Conservation (phyloP, 2,329 filamentous ascomycete species). For the Trichoderma asperellum region DNA sequence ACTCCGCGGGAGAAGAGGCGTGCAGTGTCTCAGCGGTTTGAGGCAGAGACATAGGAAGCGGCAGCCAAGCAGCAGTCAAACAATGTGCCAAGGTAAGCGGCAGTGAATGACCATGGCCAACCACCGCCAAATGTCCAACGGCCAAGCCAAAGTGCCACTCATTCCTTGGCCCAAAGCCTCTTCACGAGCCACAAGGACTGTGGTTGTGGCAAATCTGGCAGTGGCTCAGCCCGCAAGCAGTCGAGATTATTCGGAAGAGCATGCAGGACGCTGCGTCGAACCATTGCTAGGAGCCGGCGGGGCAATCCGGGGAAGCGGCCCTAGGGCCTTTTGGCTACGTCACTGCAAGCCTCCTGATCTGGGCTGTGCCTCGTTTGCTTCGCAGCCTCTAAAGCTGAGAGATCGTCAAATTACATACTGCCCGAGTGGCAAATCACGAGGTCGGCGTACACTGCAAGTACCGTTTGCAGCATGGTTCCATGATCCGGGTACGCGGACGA, state of each 20-base stretch:
- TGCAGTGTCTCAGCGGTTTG: not conserved
- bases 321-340: constrained; percentile 4
- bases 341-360: constrained; percentile 8
- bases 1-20: not conserved
- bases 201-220: constrained; percentile 3
- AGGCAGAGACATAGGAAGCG: not conserved
- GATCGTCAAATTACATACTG: not conserved
- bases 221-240: constrained; percentile 4
- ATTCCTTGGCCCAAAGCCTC: not conserved
- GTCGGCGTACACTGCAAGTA: not conserved
- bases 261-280: not conserved
- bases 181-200: not conserved
- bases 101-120: constrained; percentile 2
- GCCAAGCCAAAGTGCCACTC: not conserved
- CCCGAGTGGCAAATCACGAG: not conserved
- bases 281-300: constrained; percentile 1
- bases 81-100: not conserved
- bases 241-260: constrained; percentile 15
- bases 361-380: not conserved
- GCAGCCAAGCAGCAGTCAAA: not conserved
- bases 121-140: not conserved
- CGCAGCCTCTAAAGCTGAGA: not conserved
- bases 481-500: not conserved
- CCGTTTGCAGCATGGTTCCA: not conserved
- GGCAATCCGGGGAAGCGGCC: constrained; percentile 25